These are phyloP conservation scores for Ploettnerulaceae sp. DNA, from an alignment of 2,329 filamentous ascomycete species.

Conservation along the genomic window DNA sequence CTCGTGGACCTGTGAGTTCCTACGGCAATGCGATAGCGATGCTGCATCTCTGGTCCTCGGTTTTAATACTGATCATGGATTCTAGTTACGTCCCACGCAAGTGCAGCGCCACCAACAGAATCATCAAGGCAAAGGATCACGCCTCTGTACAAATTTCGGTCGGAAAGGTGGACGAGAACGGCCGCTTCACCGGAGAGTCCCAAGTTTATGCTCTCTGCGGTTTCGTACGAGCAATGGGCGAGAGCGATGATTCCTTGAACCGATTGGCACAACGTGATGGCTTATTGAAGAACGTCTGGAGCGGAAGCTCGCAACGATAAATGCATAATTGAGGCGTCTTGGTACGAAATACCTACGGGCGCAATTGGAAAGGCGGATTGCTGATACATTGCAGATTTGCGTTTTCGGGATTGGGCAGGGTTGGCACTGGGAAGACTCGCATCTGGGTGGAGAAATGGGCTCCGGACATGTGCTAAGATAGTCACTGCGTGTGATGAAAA, in stretches of 20 bases:
- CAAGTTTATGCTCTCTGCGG: slow-evolving; percentile 96
- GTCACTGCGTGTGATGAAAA: slow-evolving; percentile 31
- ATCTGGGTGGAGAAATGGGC: slow-evolving; percentile 25
- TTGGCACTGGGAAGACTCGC: slow-evolving; percentile 22
- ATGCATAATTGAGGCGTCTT: slow-evolving; percentile 29
- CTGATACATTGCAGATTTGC: slow-evolving; percentile 30
- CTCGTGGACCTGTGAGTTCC: slow-evolving; percentile 92
- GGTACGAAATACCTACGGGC: slow-evolving; percentile 22
- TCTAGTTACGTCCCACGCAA: slow-evolving; percentile 94
- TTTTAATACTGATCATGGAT: slow-evolving; percentile 16
- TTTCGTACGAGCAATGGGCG: slow-evolving; percentile 96
- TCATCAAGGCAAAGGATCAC: slow-evolving; percentile 99
- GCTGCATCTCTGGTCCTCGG: background rate
- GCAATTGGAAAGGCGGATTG: slow-evolving; percentile 1
- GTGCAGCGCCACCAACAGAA: slow-evolving; percentile 98
- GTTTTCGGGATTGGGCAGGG: slow-evolving; percentile 22
- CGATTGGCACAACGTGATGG: slow-evolving; percentile 92
- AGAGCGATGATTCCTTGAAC: slow-evolving; percentile 96
- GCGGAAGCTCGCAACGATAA: slow-evolving; percentile 43
- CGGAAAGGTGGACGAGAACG: slow-evolving; percentile 98
- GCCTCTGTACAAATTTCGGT: slow-evolving; percentile 95
- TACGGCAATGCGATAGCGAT: slow-evolving; percentile 1
- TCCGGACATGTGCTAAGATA: slow-evolving; percentile 33
- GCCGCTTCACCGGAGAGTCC: slow-evolving; percentile 90
- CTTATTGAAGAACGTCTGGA: slow-evolving; percentile 96